These are phyloP conservation scores for Garcia nutans DNA, from an alignment of 345 rosid species.

Conservation along the genomic window DNA sequence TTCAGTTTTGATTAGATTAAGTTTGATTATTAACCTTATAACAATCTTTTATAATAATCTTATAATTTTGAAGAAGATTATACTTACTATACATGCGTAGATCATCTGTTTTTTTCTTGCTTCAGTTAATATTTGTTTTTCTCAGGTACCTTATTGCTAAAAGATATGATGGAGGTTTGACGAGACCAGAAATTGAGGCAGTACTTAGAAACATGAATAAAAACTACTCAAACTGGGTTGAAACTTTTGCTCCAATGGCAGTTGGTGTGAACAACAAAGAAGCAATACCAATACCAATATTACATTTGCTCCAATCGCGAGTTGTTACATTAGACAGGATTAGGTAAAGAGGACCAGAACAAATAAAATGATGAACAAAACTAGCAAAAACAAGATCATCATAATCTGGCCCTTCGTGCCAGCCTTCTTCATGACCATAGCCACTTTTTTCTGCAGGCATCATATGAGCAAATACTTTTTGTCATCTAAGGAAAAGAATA, in stretches of 20 bases:
- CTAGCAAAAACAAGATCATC: slow-evolving; percentile 84
- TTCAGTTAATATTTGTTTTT: not conserved
- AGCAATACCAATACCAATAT: slow-evolving; percentile 20
- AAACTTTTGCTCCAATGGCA: slow-evolving; percentile 23
- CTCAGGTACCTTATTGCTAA: slow-evolving; percentile 32
- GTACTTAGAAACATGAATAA: slow-evolving; percentile 15
- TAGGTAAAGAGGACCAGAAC: slow-evolving; percentile 48
- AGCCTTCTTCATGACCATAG: slow-evolving; percentile 97
- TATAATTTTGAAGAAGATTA: too few species aligned
- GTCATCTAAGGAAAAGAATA: not conserved
- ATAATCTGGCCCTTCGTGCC: slow-evolving; percentile 86
- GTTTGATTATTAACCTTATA: too few species aligned
- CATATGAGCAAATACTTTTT: not conserved
- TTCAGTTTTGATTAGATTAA: too few species aligned
- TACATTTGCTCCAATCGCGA: too few species aligned
- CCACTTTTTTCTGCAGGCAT: slow-evolving; percentile 84
- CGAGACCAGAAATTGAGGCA: slow-evolving; percentile 3
- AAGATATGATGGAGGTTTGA: slow-evolving; percentile 34
- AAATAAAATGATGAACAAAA: slow-evolving; percentile 79
- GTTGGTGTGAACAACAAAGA: slow-evolving; percentile 13
- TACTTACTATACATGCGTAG: too few species aligned
- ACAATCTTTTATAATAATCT: too few species aligned
- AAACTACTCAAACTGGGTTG: slow-evolving; percentile 26
- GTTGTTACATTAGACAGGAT: not conserved
- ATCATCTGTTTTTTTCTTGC: not conserved